Evolutionary conservation across 106 monocot species (phyloP).

Genomic region (Iris macrosiphon): DNA sequence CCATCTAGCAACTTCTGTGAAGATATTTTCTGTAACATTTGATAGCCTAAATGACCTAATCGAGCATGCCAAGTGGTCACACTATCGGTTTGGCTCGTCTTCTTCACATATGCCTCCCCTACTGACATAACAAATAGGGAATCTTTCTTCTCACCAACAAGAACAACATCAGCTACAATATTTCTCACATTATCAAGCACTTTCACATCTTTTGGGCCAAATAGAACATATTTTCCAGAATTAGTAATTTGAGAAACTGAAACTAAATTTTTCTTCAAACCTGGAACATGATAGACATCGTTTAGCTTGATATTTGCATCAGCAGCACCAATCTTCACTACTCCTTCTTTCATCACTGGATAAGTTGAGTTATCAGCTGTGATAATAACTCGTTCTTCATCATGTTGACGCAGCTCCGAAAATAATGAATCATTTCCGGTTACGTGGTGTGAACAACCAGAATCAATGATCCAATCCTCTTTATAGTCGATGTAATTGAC

Average conservation of each 20-base stretch:
- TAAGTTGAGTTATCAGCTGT: constrained; percentile 2
- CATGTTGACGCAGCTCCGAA: constrained; percentile 3
- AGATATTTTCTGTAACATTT: no score
- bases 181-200: not conserved
- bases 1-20: no score
- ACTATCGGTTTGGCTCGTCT: no score
- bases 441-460: constrained; percentile 10
- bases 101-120: not conserved
- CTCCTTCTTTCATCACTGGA: not conserved
- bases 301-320: not conserved
- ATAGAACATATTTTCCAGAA: constrained; percentile 9
- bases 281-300: constrained; percentile 10
- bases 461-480: constrained; percentile 8
- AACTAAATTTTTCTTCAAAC: constrained; percentile 4
- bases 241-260: constrained; percentile 12
- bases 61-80: no score
- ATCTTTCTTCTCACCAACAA: constrained; percentile 6
- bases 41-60: no score
- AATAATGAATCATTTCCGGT: constrained; percentile 4
- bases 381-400: constrained; percentile 1
- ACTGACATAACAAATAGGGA: not conserved
- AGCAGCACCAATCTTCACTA: not conserved
- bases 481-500: constrained; percentile 1
- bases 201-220: constrained; percentile 4
- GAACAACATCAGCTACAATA: constrained; percentile 1